phyloP scores from a whole-genome alignment of 2,329 filamentous ascomycete species.

The Byssothecium circinans region DNA sequence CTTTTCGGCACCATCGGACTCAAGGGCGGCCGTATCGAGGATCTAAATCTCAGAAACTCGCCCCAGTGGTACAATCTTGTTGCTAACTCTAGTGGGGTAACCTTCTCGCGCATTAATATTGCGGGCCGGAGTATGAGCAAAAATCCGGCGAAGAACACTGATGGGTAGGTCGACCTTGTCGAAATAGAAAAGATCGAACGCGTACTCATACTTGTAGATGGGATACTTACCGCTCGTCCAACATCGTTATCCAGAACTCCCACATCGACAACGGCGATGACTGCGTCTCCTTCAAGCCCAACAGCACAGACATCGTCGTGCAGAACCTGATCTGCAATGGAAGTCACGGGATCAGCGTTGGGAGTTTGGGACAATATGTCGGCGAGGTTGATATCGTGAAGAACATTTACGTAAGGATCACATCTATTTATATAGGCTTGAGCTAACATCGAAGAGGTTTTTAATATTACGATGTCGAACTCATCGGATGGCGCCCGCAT shows the following conservation, averaged over 20 bases:
- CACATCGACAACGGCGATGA: slow-evolving; percentile 67
- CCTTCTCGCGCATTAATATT: slow-evolving; percentile 66
- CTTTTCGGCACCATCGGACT: slow-evolving; percentile 61
- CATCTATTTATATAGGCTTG: slow-evolving; percentile 21
- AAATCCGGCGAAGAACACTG: slow-evolving; percentile 65
- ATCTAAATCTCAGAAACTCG: slow-evolving; percentile 63
- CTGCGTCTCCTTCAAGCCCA: slow-evolving; percentile 75
- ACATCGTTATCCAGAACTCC: slow-evolving; percentile 68
- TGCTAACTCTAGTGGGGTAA: slow-evolving; percentile 65
- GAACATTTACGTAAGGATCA: slow-evolving; percentile 61
- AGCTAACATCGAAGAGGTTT: slow-evolving; percentile 23
- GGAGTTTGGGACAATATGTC: slow-evolving; percentile 68
- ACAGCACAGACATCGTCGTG: slow-evolving; percentile 68
- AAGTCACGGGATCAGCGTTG: slow-evolving; percentile 73
- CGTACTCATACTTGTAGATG: slow-evolving; percentile 32
- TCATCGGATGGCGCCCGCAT: slow-evolving; percentile 67
- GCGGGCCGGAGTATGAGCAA: slow-evolving; percentile 55
- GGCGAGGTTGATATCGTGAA: slow-evolving; percentile 67
- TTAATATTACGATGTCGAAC: slow-evolving; percentile 45
- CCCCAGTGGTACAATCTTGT: slow-evolving; percentile 67
- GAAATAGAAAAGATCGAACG: not conserved
- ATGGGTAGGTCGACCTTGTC: slow-evolving; percentile 43
- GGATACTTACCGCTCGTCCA: slow-evolving; percentile 64
- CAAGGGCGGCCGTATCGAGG: slow-evolving; percentile 59
- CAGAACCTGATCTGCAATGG: slow-evolving; percentile 69